phyloP scores from a whole-genome alignment of 2,329 filamentous ascomycete species.

The Colletotrichum melonis region DNA sequence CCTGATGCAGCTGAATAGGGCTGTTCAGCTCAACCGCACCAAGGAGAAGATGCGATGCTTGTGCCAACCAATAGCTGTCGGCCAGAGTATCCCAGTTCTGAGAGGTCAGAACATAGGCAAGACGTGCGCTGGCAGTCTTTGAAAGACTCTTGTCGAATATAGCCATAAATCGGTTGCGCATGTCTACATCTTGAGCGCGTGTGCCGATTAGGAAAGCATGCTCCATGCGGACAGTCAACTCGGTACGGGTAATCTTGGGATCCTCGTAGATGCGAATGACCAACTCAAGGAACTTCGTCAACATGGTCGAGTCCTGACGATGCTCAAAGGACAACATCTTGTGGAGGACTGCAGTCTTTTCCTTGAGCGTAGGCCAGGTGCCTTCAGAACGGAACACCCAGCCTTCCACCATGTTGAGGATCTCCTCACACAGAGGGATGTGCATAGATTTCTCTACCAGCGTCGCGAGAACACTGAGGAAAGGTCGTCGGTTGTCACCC shows the following conservation, averaged over 20 bases:
- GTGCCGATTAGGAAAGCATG: slow-evolving; percentile 98
- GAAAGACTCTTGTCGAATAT: slow-evolving; percentile 97
- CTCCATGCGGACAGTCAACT: slow-evolving; percentile 96
- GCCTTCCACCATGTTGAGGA: slow-evolving; percentile 90
- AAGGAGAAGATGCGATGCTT: slow-evolving; percentile 92
- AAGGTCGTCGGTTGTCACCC: slow-evolving; percentile 90
- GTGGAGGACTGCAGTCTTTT: slow-evolving; percentile 98
- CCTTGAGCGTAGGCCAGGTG: slow-evolving; percentile 96
- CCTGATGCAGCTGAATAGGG: slow-evolving; percentile 80
- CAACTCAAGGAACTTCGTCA: slow-evolving; percentile 93
- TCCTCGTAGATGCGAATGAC: slow-evolving; percentile 99
- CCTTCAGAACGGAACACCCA: slow-evolving; percentile 98
- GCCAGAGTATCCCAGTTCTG: slow-evolving; percentile 98
- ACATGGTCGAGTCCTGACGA: slow-evolving; percentile 82
- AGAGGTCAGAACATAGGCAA: slow-evolving; percentile 88
- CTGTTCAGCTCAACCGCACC: slow-evolving; percentile 89
- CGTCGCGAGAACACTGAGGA: slow-evolving; percentile 93
- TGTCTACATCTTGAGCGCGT: slow-evolving; percentile 90
- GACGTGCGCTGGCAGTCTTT: slow-evolving; percentile 87
- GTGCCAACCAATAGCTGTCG: slow-evolving; percentile 96
- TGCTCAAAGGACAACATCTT: slow-evolving; percentile 99
- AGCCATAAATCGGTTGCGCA: slow-evolving; percentile 95
- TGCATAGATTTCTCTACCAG: slow-evolving; percentile 96
- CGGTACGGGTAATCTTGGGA: slow-evolving; percentile 92
- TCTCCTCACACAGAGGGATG: slow-evolving; percentile 87